A percentile compares a stretch with the other conserved stretches of the same genome.
Evolutionary conservation across 1,139 yeast species (phyloP).

Genomic region (Candida tetrigidarum): DNA sequence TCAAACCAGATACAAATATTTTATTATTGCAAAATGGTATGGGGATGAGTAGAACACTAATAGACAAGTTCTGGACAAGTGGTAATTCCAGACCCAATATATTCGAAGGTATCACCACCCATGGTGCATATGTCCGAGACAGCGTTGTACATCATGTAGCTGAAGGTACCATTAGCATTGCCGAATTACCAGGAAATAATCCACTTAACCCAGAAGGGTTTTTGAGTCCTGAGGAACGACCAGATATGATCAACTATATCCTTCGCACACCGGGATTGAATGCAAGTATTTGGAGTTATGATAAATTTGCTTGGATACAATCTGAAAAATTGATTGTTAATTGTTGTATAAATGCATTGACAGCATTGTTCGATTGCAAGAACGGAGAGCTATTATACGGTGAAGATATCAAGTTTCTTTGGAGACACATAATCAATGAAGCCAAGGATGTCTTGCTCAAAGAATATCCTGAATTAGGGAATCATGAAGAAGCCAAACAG

Average conservation of each 20-base stretch:
- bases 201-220: conserved; percentile 6
- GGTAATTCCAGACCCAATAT: conserved; percentile 52
- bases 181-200: conserved; percentile 20
- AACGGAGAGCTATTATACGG: conserved; percentile 69
- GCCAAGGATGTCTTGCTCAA: conserved; percentile 41
- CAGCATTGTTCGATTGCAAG: conserved; percentile 66
- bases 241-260: conserved; percentile 38
- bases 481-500: conserved; percentile 30
- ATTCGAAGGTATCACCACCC: conserved; percentile 77
- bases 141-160: conserved; percentile 70
- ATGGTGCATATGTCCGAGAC: conserved; percentile 64
- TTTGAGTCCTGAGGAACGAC: conserved; percentile 17
- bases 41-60: conserved; percentile 64
- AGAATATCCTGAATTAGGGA: conserved; percentile 36
- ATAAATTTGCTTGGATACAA: conserved; percentile 65
- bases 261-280: conserved; percentile 38
- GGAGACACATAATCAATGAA: conserved; percentile 51
- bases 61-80: conserved; percentile 57
- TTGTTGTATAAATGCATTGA: conserved; percentile 75
- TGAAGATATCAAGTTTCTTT: conserved; percentile 31
- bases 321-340: conserved; percentile 76
- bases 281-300: conserved; percentile 49
- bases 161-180: conserved; percentile 57
- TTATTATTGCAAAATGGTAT: conserved; percentile 79
- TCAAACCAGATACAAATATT: conserved; percentile 52